Percentiles rank a stretch among this genome's conserved stretches.
Conservation (phyloP, 139 green algal genomes). For the Chlamydomonas incerta region DNA sequence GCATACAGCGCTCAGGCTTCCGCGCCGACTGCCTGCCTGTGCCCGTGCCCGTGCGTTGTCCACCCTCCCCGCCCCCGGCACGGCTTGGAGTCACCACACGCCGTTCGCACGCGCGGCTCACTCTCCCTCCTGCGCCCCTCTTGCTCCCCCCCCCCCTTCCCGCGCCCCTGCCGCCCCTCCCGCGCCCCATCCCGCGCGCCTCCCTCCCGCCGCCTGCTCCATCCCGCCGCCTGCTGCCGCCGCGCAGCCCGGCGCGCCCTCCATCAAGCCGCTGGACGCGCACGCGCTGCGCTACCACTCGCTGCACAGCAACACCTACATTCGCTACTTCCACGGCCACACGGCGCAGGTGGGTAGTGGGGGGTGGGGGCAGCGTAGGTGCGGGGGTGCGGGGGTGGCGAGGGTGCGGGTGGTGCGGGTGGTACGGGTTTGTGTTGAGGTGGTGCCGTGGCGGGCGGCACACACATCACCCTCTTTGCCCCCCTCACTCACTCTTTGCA, state of each 20-base stretch:
- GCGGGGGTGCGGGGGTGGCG: too few species aligned
- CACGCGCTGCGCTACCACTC: constrained; percentile 88
- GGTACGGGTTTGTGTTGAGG: neutral
- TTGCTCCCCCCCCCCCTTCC: neutral
- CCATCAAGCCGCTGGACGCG: constrained; percentile 38
- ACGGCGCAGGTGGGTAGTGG: neutral
- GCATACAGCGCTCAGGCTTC: too few species aligned
- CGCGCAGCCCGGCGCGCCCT: neutral
- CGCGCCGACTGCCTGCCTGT: too few species aligned
- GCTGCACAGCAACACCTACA: constrained; percentile 85
- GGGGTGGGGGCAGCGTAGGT: too few species aligned
- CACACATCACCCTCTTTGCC: too few species aligned
- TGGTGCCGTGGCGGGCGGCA: too few species aligned
- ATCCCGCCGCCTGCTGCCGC: neutral
- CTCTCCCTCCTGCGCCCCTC: neutral
- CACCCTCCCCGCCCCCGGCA: too few species aligned
- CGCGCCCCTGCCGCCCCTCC: neutral
- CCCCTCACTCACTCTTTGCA: too few species aligned
- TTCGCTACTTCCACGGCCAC: constrained; percentile 83
- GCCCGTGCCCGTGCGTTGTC: too few species aligned
- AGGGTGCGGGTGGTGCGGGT: neutral
- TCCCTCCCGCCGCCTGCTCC: neutral
- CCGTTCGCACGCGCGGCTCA: too few species aligned
- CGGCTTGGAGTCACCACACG: too few species aligned
- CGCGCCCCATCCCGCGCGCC: neutral